These are phyloP conservation scores for Taphrina betulina DNA, from an alignment of 1,139 yeast species.

Conservation along the genomic window DNA sequence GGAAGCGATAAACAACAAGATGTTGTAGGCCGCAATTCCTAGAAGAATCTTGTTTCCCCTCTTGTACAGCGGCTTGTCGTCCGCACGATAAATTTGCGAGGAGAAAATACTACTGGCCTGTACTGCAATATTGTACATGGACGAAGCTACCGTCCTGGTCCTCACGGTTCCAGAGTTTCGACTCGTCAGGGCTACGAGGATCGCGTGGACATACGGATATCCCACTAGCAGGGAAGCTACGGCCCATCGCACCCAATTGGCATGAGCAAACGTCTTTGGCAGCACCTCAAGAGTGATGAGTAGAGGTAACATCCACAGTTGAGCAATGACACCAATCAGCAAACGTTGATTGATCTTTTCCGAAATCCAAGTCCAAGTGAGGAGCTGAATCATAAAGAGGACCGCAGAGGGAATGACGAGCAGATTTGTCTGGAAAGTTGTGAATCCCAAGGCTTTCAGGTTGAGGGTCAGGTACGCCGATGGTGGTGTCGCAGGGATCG, in stretches of 20 bases:
- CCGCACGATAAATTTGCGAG: conserved; percentile 56
- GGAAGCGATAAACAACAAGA: conserved; percentile 38
- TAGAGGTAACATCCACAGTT: too few species aligned
- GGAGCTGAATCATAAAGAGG: conserved; percentile 47
- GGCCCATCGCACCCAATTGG: conserved; percentile 57
- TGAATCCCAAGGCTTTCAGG: conserved; percentile 56
- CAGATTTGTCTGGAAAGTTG: conserved; percentile 56
- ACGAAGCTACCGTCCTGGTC: conserved; percentile 60
- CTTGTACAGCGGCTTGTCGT: conserved; percentile 57
- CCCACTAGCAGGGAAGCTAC: conserved; percentile 53
- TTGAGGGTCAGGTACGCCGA: conserved; percentile 55
- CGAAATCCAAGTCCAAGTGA: conserved; percentile 48
- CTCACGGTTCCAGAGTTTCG: conserved; percentile 43
- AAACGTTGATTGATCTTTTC: conserved; percentile 48
- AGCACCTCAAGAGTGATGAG: too few species aligned
- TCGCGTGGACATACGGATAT: conserved; percentile 45
- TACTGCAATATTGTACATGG: conserved; percentile 61
- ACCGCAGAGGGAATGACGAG: conserved; percentile 43
- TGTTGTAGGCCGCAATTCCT: conserved; percentile 45
- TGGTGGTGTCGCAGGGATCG: conserved; percentile 49
- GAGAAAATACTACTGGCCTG: conserved; percentile 56
- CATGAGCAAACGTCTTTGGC: conserved; percentile 40
- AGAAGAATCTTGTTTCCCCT: conserved; percentile 54
- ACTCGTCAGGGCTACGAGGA: conserved; percentile 22
- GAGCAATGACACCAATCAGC: too few species aligned